Conservation (phyloP, 163 green algal species). For the Chlamydomonas reinhardtii region DNA sequence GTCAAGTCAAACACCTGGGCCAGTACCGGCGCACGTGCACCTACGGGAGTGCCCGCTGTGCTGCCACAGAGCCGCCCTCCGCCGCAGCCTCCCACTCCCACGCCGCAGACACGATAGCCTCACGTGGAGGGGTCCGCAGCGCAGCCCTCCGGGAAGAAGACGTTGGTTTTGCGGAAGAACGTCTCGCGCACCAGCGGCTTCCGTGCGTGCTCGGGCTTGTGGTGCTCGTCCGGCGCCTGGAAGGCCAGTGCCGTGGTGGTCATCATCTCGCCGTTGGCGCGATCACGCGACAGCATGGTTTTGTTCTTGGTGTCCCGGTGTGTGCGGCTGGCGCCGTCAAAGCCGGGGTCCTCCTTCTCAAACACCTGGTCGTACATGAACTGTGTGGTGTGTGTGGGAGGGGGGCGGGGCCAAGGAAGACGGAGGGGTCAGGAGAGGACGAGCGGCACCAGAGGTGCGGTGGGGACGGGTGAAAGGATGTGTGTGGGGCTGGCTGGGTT, state of each 20-base stretch:
- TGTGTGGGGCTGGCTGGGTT: too few species aligned
- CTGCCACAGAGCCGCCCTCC: too few species aligned
- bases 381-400: conserved; percentile 28
- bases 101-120: background rate
- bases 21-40: too few species aligned
- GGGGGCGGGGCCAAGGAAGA: background rate
- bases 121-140: conserved; percentile 49
- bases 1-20: too few species aligned
- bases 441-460: too few species aligned
- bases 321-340: conserved; percentile 67
- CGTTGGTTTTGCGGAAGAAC: conserved; percentile 80
- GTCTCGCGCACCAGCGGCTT: conserved; percentile 80
- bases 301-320: conserved; percentile 86
- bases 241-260: conserved; percentile 75
- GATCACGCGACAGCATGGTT: conserved; percentile 74
- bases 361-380: conserved; percentile 88
- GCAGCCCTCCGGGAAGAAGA: conserved; percentile 71
- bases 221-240: conserved; percentile 63
- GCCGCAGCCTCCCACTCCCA: too few species aligned
- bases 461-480: too few species aligned
- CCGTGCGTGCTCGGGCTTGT: conserved; percentile 81
- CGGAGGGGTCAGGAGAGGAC: background rate
- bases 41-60: too few species aligned
- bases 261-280: conserved; percentile 68
- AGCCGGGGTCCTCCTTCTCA: conserved; percentile 72